Percentiles rank a stretch among this genome's conserved stretches.
phyloP scores from a whole-genome alignment of 129 eudicot genomes.

The Tanacetum coccineum region DNA sequence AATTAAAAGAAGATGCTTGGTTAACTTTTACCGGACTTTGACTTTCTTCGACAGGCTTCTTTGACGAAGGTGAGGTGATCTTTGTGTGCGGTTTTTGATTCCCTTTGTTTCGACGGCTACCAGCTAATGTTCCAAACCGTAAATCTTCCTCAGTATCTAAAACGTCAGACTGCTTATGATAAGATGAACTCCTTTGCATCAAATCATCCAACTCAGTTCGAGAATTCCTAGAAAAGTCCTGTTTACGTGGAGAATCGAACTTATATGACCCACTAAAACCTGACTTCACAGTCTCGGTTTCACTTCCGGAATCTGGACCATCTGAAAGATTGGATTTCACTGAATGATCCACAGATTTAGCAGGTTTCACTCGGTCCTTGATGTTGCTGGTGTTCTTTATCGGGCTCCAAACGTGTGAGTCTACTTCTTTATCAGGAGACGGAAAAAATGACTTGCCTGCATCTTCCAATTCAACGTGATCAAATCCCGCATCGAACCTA shows the following conservation, averaged over 20 bases:
- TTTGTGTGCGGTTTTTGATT: conserved; percentile 29
- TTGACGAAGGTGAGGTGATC: conserved; percentile 29
- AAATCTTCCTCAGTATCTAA: conserved; percentile 41
- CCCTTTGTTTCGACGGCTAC: conserved; percentile 64
- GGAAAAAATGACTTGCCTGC: conserved; percentile 38
- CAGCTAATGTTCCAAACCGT: conserved; percentile 58
- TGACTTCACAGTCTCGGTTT: conserved; percentile 31
- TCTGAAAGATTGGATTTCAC: conserved; percentile 40
- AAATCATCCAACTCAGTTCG: conserved; percentile 27
- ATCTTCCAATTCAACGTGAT: conserved; percentile 36
- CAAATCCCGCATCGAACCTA: conserved; percentile 38
- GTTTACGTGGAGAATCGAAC: not conserved
- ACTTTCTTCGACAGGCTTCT: conserved; percentile 23
- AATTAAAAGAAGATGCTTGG: conserved; percentile 27
- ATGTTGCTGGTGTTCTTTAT: conserved; percentile 16
- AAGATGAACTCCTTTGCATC: too few species aligned
- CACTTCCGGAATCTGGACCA: conserved; percentile 46
- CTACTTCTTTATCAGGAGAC: conserved; percentile 36
- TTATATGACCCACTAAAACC: not conserved
- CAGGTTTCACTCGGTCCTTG: not conserved
- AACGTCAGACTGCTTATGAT: too few species aligned
- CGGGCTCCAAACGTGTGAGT: conserved; percentile 29
- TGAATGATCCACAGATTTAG: conserved; percentile 19
- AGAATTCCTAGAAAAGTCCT: conserved; percentile 8
- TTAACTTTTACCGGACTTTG: conserved; percentile 14